These are phyloP conservation scores for Tuber brumale DNA, from an alignment of 495 filamentous ascomycete genomes.

Conservation along the genomic window DNA sequence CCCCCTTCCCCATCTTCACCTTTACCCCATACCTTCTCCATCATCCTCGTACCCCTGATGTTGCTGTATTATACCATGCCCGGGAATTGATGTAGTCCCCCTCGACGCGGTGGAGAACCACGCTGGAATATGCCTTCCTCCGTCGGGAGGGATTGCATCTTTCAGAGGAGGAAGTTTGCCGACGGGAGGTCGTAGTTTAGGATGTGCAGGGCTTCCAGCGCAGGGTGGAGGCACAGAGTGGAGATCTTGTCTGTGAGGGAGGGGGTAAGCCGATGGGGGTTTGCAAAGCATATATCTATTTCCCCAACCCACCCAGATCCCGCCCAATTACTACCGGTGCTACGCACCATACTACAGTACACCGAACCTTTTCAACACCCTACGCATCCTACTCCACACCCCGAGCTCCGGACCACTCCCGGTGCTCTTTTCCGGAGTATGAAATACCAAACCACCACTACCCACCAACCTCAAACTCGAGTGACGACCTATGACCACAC, in stretches of 20 bases:
- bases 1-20: conserved; percentile 20
- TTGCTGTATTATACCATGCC: conserved; percentile 47
- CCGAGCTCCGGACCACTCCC: background rate
- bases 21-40: conserved; percentile 32
- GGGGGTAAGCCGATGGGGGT: background rate
- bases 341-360: background rate
- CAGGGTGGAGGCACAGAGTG: conserved; percentile 45
- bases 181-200: conserved; percentile 47
- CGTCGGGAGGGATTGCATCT: conserved; percentile 48
- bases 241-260: conserved; percentile 42
- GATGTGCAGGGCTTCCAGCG: conserved; percentile 48
- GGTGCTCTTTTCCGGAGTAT: background rate
- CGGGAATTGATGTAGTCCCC: conserved; percentile 47
- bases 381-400: background rate
- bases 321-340: background rate
- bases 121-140: conserved; percentile 48
- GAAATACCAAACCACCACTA: background rate
- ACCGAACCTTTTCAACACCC: background rate
- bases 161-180: conserved; percentile 49
- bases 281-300: background rate
- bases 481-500: background rate
- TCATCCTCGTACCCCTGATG: conserved; percentile 42
- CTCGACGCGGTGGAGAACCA: conserved; percentile 47
- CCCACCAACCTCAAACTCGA: background rate
- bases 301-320: background rate